Conservation (phyloP, 108 stramenopile genomes). For the Cyclostephanos tholiformis region DNA sequence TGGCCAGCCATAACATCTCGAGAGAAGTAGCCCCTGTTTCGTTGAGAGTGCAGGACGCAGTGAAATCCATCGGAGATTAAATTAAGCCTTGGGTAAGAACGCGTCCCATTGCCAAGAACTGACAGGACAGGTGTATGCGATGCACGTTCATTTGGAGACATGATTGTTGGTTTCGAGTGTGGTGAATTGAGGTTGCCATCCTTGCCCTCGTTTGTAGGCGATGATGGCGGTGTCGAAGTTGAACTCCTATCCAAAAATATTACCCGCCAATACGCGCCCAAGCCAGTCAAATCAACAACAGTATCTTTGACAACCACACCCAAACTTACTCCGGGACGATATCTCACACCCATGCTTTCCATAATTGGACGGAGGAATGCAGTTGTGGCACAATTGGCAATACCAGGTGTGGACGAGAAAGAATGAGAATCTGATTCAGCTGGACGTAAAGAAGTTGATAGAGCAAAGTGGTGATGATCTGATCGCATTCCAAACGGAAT, state of each 20-base stretch:
- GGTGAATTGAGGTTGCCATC: no score
- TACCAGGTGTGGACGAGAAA: background rate
- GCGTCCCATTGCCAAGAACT: no score
- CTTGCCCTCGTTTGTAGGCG: no score
- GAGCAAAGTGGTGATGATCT: constrained; percentile 73
- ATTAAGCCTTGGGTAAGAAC: no score
- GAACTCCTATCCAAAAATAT: constrained; percentile 15
- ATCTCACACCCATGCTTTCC: constrained; percentile 73
- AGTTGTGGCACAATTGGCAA: constrained; percentile 5
- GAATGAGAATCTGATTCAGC: constrained; percentile 18
- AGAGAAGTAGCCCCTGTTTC: no score
- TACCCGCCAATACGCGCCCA: constrained; percentile 69
- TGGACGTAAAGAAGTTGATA: constrained; percentile 68
- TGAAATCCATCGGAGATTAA: no score
- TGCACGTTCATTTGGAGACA: no score
- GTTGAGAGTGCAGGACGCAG: no score
- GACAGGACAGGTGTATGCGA: no score
- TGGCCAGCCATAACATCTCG: no score
- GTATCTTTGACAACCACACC: constrained; percentile 60
- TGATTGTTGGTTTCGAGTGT: no score
- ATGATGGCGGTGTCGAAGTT: no score
- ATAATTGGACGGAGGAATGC: constrained; percentile 49
- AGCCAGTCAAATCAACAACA: constrained; percentile 52
- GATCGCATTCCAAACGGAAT: constrained; percentile 49
- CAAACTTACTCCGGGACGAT: constrained; percentile 69